Base-by-base conservation (phyloP, 768 basidiomycete genomes). In the Calocybe cyanea region DNA sequence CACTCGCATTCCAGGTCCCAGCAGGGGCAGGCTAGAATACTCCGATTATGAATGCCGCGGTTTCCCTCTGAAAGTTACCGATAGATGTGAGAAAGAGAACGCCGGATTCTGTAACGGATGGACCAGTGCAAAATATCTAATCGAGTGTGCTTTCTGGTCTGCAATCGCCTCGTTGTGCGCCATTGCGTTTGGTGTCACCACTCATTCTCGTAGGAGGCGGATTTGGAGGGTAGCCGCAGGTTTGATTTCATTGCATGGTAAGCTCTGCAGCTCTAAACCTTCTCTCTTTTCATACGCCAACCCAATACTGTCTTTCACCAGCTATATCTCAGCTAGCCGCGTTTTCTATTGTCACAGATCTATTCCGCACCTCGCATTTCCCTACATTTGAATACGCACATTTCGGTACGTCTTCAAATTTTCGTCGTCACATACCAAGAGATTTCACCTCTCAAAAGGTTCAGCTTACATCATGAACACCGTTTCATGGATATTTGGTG, bases 141-240 rank as follows among this genome's bases (percentile, higher is more conserved):
- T 75, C n/a, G 77, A 85, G 58, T 61, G 88, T 8, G 77, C 77
- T 35, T 70, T 81, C 24, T 82, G 85, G 2, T 84, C 85, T 59
- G 81, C 76, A 7, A 72, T 67, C 38, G 64, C 81, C 20, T 77
- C 84, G 3, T 63, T 85, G 30, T 56, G 72, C 0, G 68, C 84
- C 7, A 70, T 90, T 38, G 57, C 82, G 33, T 70, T 89, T 46
- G 87, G 87, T 3, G 72, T 87, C 15, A 85, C 76, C 57, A 87
- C 87, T 0, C 80, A 80, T 56, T 85, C 85, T 13, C 71, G 87
- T 41, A 71, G 87, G 52, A 71, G 85, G 47, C 77, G 87, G 52
- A 81, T 88, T 24, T 90, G 87, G 87, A 79, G 76, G 58, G 82
- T 78, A 1, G 82, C 84, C 1, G 85, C 84, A 7, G 78, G 77